Percentiles rank a stretch among this genome's conserved stretches.
These are phyloP conservation scores for Nakaseomyces nivariensis DNA, from an alignment of 1,139 yeast genomes.

Conservation along the genomic window DNA sequence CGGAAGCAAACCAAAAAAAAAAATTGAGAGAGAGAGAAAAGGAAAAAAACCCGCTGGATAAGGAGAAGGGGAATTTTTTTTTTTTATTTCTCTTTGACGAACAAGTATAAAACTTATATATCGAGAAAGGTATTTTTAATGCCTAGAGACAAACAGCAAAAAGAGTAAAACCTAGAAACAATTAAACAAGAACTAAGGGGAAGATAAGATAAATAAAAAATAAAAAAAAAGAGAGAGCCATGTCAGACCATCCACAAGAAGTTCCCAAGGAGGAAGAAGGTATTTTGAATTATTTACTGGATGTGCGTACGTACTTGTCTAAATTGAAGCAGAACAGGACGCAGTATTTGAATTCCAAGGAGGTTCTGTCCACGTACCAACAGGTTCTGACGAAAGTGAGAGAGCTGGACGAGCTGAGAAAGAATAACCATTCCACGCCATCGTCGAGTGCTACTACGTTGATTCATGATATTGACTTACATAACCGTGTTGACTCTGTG, in stretches of 20 bases:
- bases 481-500: constrained; percentile 51
- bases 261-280: constrained; percentile 46
- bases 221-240: not conserved
- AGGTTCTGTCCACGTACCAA: constrained; percentile 47
- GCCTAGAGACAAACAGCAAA: too few species aligned
- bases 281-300: constrained; percentile 39
- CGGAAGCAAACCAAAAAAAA: too few species aligned
- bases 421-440: constrained; percentile 11
- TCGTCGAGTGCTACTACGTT: constrained; percentile 19
- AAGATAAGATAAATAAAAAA: not conserved
- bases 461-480: constrained; percentile 22
- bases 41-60: too few species aligned
- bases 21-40: too few species aligned
- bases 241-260: constrained; percentile 17
- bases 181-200: not conserved
- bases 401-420: constrained; percentile 37
- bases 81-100: too few species aligned
- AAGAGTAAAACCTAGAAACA: too few species aligned
- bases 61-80: too few species aligned
- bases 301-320: constrained; percentile 42
- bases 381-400: constrained; percentile 42
- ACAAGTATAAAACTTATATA: too few species aligned
- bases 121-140: too few species aligned
- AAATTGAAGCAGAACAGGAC: constrained; percentile 55
- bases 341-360: constrained; percentile 54